phyloP scores from a whole-genome alignment of 257 asterid genomes.

The Ocimum tenuiflorum region DNA sequence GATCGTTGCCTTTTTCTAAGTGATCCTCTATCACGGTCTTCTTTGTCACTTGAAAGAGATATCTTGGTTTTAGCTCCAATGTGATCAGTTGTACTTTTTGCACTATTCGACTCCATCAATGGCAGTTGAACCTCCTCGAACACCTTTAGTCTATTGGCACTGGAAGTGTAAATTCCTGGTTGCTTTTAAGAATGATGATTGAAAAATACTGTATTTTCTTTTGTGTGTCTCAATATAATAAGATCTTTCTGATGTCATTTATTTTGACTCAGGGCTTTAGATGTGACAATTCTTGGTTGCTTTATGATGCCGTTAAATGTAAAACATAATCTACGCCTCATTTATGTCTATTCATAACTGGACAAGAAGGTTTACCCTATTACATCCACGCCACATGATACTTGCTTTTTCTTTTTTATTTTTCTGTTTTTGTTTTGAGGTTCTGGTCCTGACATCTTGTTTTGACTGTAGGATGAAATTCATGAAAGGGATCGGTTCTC shows the following conservation, averaged over 20 bases:
- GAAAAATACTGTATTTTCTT: neutral
- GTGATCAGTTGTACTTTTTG: neutral
- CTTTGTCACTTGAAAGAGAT: neutral
- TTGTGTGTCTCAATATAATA: neutral
- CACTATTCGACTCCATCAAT: neutral
- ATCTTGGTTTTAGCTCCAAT: constrained; percentile 1
- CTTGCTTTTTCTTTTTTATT: constrained; percentile 17
- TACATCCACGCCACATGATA: neutral
- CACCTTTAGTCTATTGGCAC: neutral
- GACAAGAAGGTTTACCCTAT: neutral
- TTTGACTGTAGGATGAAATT: constrained; percentile 76
- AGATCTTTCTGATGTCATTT: neutral
- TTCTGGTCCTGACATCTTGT: constrained; percentile 16
- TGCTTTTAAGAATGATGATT: neutral
- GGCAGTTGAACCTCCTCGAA: neutral
- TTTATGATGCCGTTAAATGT: neutral
- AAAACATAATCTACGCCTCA: neutral
- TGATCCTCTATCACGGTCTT: neutral
- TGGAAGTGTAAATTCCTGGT: neutral
- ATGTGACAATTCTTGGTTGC: too few species aligned
- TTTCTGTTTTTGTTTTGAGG: too few species aligned
- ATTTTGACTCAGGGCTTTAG: too few species aligned
- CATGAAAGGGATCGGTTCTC: constrained; percentile 97
- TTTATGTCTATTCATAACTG: neutral
- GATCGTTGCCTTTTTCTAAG: neutral